Base-by-base conservation (phyloP, 495 filamentous ascomycete species). In the Glonium stellatum region DNA sequence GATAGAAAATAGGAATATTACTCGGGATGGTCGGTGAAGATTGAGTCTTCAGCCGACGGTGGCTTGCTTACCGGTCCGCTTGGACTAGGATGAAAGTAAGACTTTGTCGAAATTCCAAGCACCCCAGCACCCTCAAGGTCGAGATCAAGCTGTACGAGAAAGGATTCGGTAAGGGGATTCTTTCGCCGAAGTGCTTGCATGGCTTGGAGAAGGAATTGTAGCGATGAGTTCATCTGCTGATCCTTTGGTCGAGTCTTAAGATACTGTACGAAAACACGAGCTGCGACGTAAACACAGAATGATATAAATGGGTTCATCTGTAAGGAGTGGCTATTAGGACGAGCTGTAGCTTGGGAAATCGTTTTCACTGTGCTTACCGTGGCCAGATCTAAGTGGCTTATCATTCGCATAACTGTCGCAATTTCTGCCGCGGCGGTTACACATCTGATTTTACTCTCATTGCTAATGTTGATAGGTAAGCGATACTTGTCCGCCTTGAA, bases 301-400 rank as follows among this genome's bases (percentile, higher is more conserved):
- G 92, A 88, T 63, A 93, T 87, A 69, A 96, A 97, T 0, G 93
- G 92, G 64, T 96, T 96, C 84, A 96, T 89, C 93, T 97, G 68
- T 0, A 53, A 9, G 47, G 9, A 47, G n/a, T 4, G 22, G 1
- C 25, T 42, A 10, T 57, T 19, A 39, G 41, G 1, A 41, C n/a
- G 47, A 18, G 15, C 10, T 5, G 27, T 6, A 18, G 31, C 19
- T 57, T 25, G 31, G 35, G 25, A 15, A 57, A 19, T 11, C 4
- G 18, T 6, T 34, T 21, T 47, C 9, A n/a, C 6, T 9, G 27
- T 8, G 81, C 89, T 75, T 84, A 97, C 93, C 57, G 80, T 75
- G 22, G 86, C 82, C 50, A 97, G 72, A 69, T 99, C 95, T 55
- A 93, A 76, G 70, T 97, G 92, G 66, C 89, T 89, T 51, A 95